Base-by-base conservation (phyloP, 2,329 filamentous ascomycete species). In the Rutstroemia sp. region DNA sequence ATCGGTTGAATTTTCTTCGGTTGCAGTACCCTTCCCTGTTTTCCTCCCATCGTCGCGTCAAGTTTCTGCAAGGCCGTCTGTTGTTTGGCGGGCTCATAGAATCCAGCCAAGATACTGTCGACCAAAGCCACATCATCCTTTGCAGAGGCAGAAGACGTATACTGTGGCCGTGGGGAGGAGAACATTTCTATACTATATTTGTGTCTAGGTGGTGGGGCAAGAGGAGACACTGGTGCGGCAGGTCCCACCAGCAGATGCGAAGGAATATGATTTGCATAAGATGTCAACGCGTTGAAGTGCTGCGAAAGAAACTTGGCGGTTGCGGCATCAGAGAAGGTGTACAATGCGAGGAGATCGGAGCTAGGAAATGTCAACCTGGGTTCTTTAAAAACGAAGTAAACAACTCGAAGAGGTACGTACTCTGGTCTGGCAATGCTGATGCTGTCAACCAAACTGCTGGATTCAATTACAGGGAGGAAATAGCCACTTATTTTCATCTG, bases 271-370 rank as follows among this genome's bases (percentile, higher is more conserved):
- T 86, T 86, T 55, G 81, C 70, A 64, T 78, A 79, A 0, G 77
- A 76, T 0, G 76, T 65, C 12, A 2, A 34, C 30, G 79, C 72
- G 8, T 72, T 63, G 38, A 84, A 69, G 65, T 80, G 83, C 60
- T 85, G 79, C 7, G 74, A 72, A 4, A 86, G 71, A 60, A 85
- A 86, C 65, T 85, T 86, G 16, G 76, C 79, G 2, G 76, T 70
- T 1, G 71, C 60, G 0, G 75, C 71, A 21, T 71, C 70, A 9
- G 76, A 75, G 64, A 83, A 85, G 59, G 79, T 71, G 61, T 81
- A 83, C 2, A 75, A 71, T 19, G 78, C 78, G 42, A 63, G 56
- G 16, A 53, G 57, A 2, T 60, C 67, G n/a, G 65, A 70, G 61
- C 66, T 65, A 51, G 70, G 73, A 27, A 16, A 10, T 47, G 25